phyloP scores from a whole-genome alignment of 768 basidiomycete genomes.

The Lactifluus rugatus region DNA sequence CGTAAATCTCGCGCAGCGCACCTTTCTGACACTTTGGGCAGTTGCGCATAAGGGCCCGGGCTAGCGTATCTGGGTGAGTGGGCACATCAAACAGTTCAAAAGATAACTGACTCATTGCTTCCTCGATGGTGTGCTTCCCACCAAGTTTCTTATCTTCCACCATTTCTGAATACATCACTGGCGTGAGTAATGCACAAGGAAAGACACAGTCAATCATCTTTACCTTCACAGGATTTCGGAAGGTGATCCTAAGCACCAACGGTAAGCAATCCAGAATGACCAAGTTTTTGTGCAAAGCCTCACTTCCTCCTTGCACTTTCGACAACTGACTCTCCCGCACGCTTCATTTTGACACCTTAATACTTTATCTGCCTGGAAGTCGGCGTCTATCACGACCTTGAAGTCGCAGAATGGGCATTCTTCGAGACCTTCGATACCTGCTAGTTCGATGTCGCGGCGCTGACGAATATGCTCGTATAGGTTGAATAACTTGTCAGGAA shows the following conservation, averaged over 20 bases:
- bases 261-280: neutral
- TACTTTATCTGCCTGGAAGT: slow-evolving; percentile 27
- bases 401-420: slow-evolving; percentile 90
- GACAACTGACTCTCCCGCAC: slow-evolving; percentile 70
- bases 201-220: neutral
- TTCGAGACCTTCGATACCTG: slow-evolving; percentile 70
- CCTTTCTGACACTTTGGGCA: slow-evolving; percentile 84
- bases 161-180: slow-evolving; percentile 38
- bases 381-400: slow-evolving; percentile 50
- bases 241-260: slow-evolving; percentile 54
- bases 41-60: slow-evolving; percentile 73
- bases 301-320: slow-evolving; percentile 66
- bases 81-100: neutral
- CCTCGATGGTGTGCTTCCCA: slow-evolving; percentile 72
- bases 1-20: slow-evolving; percentile 28
- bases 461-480: slow-evolving; percentile 70
- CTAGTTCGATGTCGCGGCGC: slow-evolving; percentile 69
- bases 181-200: slow-evolving; percentile 4
- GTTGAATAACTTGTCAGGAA: slow-evolving; percentile 53
- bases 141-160: slow-evolving; percentile 68
- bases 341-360: slow-evolving; percentile 47
- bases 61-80: slow-evolving; percentile 29
- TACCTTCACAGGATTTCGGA: slow-evolving; percentile 73
- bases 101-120: slow-evolving; percentile 73
- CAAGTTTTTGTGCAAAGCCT: slow-evolving; percentile 21